Evolutionary conservation across 768 basidiomycete genomes (phyloP), one percentile per base, ranked within the genome.

Genomic region (Cubamyces sp.): DNA sequence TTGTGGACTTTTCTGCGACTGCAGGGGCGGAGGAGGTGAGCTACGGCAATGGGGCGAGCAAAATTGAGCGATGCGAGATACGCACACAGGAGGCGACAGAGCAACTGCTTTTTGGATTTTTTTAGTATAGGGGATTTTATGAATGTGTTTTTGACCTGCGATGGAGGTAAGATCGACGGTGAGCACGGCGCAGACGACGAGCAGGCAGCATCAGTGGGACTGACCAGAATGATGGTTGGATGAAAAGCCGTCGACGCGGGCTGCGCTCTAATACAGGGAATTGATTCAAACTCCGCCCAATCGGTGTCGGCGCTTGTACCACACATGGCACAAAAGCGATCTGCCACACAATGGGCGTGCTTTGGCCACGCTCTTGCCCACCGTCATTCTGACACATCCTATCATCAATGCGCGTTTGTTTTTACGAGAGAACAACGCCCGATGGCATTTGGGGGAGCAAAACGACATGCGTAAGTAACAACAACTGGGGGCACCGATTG

Each of bases 1-100:
- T 91, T 87, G 84, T 87, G 82, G 78, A 81, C 84, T 90, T 92
- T 91, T 90, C 88, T 87, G 79, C 75, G 78, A 81, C 84, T 87
- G 74, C 25, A 25, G 64, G 61, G 60, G 64, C 52, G 57, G 42
- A 50, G 55, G 62, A 28, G 34, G 55, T 64, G 50, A 64, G 65
- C 47, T 57, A 16, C 9, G 7, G 41, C 40, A 34, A 57, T 26
- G 52, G 57, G 54, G 52, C 58, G 53, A 43, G 53, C 61, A 69
- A 65, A 66, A 61, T 64, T 53, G 58, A 62, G 46, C 42, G 50
- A 68, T 34, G 28, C 48, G 18, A 51, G 48, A 42, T 62, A 79
- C 84, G 65, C 70, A 87, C 86, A 88, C 81, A 86, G 81, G 82
- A 87, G 83, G 78, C 82, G 84, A 87, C 80, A 86, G 84, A 79